Conservation (phyloP, 2,329 filamentous ascomycete genomes). For the Dactylonectria estremocensis region DNA sequence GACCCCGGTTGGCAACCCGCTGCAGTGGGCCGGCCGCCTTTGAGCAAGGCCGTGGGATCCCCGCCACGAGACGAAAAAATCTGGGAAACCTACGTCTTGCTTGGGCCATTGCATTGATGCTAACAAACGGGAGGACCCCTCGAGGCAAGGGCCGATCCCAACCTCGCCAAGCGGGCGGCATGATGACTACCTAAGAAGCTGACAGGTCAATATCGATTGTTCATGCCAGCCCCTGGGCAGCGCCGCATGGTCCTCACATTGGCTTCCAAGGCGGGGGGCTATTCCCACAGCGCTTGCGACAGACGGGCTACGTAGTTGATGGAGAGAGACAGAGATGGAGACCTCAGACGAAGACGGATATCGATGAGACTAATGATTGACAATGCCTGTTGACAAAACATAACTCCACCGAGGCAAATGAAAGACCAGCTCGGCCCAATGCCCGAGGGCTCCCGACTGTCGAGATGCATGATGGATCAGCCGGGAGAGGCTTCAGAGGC, state of each 20-base stretch:
- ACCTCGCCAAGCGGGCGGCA: slow-evolving; percentile 9
- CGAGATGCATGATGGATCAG: slow-evolving; percentile 49
- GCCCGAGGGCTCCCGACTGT: slow-evolving; percentile 46
- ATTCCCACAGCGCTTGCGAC: background rate
- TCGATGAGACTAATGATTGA: slow-evolving; percentile 29
- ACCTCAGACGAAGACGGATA: background rate
- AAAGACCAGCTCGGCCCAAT: slow-evolving; percentile 43
- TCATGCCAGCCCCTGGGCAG: slow-evolving; percentile 14
- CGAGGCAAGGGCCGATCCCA: slow-evolving; percentile 20
- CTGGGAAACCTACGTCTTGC: background rate
- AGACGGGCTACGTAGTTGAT: background rate
- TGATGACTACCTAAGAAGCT: slow-evolving; percentile 18
- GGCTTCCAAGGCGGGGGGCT: slow-evolving; percentile 8
- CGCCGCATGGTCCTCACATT: slow-evolving; percentile 8
- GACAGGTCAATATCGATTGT: slow-evolving; percentile 18
- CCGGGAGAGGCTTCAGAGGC: slow-evolving; percentile 48
- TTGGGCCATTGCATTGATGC: slow-evolving; percentile 2
- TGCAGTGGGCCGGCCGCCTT: slow-evolving; percentile 22
- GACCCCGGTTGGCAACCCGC: slow-evolving; percentile 17
- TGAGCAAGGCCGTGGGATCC: slow-evolving; percentile 19
- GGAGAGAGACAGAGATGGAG: background rate
- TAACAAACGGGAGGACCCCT: background rate
- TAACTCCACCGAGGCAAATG: slow-evolving; percentile 40
- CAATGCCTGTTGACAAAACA: slow-evolving; percentile 39
- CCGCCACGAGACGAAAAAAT: slow-evolving; percentile 22